Evolutionary conservation across 768 basidiomycete species (phyloP).

Genomic region (Pleurotus ostreatus): DNA sequence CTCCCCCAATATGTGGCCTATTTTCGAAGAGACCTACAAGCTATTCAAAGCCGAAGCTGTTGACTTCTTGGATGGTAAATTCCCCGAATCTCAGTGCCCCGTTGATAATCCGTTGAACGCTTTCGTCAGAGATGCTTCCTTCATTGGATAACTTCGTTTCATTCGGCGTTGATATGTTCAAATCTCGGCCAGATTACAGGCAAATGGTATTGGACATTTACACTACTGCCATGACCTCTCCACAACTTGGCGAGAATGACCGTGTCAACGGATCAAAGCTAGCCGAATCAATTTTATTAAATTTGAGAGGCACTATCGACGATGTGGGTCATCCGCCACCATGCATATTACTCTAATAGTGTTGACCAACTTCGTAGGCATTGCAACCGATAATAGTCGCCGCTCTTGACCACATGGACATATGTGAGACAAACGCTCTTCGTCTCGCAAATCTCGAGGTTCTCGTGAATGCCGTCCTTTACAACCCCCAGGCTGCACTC

Average conservation of each 20-base stretch:
- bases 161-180: constrained; percentile 74
- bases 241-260: constrained; percentile 79
- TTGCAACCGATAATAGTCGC: constrained; percentile 64
- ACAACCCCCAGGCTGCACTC: constrained; percentile 77
- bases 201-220: constrained; percentile 84
- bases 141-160: constrained; percentile 87
- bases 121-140: constrained; percentile 72
- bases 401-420: constrained; percentile 55
- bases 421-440: constrained; percentile 58
- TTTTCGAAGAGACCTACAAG: constrained; percentile 79
- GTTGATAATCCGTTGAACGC: not conserved
- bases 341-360: constrained; percentile 5
- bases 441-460: constrained; percentile 80
- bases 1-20: constrained; percentile 80
- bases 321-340: constrained; percentile 47
- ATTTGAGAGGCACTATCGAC: constrained; percentile 72
- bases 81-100: not conserved
- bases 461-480: constrained; percentile 76
- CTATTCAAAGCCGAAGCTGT: constrained; percentile 80
- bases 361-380: constrained; percentile 32
- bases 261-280: constrained; percentile 82
- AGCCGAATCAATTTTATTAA: constrained; percentile 77
- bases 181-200: constrained; percentile 68
- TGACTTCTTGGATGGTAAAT: constrained; percentile 82
- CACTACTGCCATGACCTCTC: constrained; percentile 62